Conservation (phyloP, 208 protist species). For the Acanthamoeba lenticulata region DNA sequence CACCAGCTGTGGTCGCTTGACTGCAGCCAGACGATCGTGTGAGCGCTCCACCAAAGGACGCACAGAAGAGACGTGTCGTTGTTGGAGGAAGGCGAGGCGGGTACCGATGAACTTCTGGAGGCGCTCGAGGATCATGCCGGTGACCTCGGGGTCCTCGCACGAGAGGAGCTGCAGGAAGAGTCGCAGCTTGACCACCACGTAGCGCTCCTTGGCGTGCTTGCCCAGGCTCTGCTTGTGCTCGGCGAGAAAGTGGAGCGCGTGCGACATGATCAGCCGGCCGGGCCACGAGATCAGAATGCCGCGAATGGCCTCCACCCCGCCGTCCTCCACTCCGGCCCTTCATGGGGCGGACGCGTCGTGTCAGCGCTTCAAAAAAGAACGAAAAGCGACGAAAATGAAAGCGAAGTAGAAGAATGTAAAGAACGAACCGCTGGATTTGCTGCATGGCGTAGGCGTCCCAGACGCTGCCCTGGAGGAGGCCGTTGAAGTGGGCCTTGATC, state of each 20-base stretch:
- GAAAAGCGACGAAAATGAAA: too few species aligned
- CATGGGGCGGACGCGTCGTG: background rate
- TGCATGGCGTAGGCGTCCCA: constrained; percentile 54
- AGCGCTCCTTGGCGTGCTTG: background rate
- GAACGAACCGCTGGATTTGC: background rate
- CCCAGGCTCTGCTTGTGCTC: constrained; percentile 42
- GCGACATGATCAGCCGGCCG: background rate
- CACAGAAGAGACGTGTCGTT: too few species aligned
- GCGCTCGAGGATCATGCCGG: constrained; percentile 13
- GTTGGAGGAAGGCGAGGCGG: background rate
- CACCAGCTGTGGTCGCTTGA: constrained; percentile 1
- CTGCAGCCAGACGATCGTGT: too few species aligned
- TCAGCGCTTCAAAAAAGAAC: background rate
- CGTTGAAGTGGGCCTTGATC: constrained; percentile 22
- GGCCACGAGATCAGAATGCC: constrained; percentile 24
- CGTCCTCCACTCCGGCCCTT: background rate
- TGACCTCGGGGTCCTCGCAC: constrained; percentile 42
- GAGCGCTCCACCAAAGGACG: too few species aligned
- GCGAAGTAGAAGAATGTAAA: too few species aligned
- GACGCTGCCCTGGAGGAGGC: background rate
- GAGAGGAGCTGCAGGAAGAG: constrained; percentile 40
- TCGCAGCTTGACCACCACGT: background rate
- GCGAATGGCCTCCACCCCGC: background rate
- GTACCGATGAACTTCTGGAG: constrained; percentile 33
- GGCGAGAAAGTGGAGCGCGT: background rate